Evolutionary conservation across 352 stramenopile genomes (phyloP), one percentile per base, ranked within the genome.

Genomic region (Globisporangium echinulatum): DNA sequence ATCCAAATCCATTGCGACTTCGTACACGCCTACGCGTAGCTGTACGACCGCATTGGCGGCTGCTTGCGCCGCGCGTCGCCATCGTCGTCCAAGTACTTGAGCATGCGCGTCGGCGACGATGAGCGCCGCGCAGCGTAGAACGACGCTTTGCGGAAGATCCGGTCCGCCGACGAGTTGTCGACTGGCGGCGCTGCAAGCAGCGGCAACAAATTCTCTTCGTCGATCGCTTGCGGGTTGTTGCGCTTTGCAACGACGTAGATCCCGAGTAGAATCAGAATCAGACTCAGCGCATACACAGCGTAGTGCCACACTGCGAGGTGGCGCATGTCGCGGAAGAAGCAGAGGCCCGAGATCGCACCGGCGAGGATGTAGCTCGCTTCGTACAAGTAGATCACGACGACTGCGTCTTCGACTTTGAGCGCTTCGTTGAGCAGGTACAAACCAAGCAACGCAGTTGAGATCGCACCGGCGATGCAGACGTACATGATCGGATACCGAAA

Each of bases 371-470:
- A 88, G 60, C 78, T 90, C 17, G 81, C 80, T 54, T 93, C 81
- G 65, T 93, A 93, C 6, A 93, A 58, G 37, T 91, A 91, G 54
- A 93, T 91, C 7, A 93, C 81, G 61, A 91, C 80, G 2, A 93
- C 78, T 0, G 81, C 83, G 48, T 93, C 83, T 58, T 93, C 82
- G 14, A 90, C 79, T n/a, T 85, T 79, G 15, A 93, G 80, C 11
- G 83, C 81, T 33, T 84, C 77, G 38, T 91, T 93, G 13, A 93
- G 69, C 15, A 93, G 51, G 50, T 90, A 89, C 5, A 93, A 58
- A 0, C 83, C 83, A 14, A 80, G 63, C 1, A 91, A 51, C n/a
- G 81, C 83, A 49, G 79, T 88, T 3, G 66, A 70, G 19, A 93
- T 64, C 6, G 83, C 81, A 7, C 77, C 83, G 9, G 69, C 49